Conservation (phyloP, 495 filamentous ascomycete species). For the Trichoderma asperelloides region DNA sequence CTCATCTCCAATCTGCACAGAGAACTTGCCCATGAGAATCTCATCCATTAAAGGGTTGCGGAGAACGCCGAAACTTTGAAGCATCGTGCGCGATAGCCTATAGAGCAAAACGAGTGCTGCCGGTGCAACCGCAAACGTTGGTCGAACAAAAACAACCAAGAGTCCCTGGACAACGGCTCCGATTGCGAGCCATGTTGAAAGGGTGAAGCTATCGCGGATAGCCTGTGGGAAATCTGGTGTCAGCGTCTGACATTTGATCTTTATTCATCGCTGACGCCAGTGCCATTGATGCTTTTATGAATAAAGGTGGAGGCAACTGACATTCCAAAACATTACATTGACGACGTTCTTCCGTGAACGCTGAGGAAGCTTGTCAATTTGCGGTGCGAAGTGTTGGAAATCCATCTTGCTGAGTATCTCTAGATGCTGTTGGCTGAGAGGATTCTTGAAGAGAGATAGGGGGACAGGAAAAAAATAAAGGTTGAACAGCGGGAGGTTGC, state of each 20-base stretch:
- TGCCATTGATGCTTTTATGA: not conserved
- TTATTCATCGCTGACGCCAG: not conserved
- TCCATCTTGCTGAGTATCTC: not conserved
- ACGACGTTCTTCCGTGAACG: not conserved
- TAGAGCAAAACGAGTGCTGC: constrained; percentile 25
- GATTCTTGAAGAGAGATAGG: not conserved
- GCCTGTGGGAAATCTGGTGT: not conserved
- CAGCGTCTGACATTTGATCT: not conserved
- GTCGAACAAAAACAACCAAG: constrained; percentile 29
- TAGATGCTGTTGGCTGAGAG: not conserved
- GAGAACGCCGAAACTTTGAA: constrained; percentile 20
- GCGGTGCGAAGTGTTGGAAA: not conserved
- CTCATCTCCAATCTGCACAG: not conserved
- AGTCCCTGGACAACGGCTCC: constrained; percentile 34
- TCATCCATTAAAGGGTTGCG: constrained; percentile 22
- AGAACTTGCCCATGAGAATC: not conserved
- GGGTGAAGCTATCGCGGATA: constrained; percentile 15
- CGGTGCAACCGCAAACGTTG: constrained; percentile 26
- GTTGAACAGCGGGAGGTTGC: too few relatives aligned
- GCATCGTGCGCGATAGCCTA: constrained; percentile 21
- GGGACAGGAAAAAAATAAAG: too few relatives aligned
- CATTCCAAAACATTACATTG: not conserved
- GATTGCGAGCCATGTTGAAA: constrained; percentile 34
- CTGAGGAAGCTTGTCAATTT: not conserved
- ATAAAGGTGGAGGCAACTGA: not conserved